Percentiles rank a stretch among this genome's conserved stretches.
Conservation (phyloP, 2,329 filamentous ascomycete species). For the Botrytis fabae region DNA sequence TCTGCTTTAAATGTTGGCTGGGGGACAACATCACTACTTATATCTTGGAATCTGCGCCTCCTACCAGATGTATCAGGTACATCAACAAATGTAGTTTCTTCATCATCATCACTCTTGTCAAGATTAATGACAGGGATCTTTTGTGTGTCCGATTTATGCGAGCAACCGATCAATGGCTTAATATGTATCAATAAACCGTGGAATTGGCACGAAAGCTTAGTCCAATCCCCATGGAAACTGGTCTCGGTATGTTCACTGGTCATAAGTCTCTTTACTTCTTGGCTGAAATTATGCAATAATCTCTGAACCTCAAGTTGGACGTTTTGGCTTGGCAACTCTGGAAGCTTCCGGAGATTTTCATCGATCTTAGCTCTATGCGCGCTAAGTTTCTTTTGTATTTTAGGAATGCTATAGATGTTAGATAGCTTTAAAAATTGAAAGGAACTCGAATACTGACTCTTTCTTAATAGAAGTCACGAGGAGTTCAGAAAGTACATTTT, state of each 20-base stretch:
- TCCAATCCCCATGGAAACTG: slow-evolving; percentile 50
- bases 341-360: slow-evolving; percentile 56
- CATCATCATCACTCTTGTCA: slow-evolving; percentile 25
- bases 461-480: slow-evolving; percentile 41
- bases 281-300: slow-evolving; percentile 58
- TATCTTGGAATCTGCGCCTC: not conserved
- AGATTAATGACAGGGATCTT: slow-evolving; percentile 22
- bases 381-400: slow-evolving; percentile 23
- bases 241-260: slow-evolving; percentile 46
- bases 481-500: slow-evolving; percentile 49
- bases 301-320: slow-evolving; percentile 65
- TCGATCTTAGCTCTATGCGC: slow-evolving; percentile 53
- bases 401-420: slow-evolving; percentile 41
- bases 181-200: slow-evolving; percentile 16
- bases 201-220: slow-evolving; percentile 40
- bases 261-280: slow-evolving; percentile 54
- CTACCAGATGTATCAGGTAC: not conserved
- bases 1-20: too few species aligned
- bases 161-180: slow-evolving; percentile 40
- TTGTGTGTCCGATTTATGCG: slow-evolving; percentile 17
- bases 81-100: not conserved
- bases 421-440: too few species aligned
- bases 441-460: too few species aligned
- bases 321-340: slow-evolving; percentile 64
- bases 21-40: too few species aligned